These are phyloP conservation scores for Cymbopogon flexuosus DNA, from an alignment of 202 grass and related monocot genomes.

Conservation along the genomic window DNA sequence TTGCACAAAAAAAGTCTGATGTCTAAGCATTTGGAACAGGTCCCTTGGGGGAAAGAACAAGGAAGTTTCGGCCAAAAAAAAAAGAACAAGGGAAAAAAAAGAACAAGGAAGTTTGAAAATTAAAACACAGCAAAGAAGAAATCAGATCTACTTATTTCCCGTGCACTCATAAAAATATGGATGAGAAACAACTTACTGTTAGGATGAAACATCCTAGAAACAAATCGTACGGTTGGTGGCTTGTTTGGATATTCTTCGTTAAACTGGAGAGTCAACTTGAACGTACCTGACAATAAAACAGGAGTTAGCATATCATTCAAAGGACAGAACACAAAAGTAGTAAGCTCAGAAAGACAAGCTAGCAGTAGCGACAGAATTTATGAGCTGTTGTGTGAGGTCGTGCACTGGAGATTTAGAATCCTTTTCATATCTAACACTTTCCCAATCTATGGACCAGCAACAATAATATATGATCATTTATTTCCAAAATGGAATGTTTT, in stretches of 20 bases:
- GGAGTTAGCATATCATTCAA: neutral
- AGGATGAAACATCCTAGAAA: constrained; percentile 80
- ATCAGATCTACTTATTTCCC: neutral
- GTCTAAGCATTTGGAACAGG: no score
- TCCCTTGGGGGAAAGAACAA: neutral
- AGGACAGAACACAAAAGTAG: constrained; percentile 8
- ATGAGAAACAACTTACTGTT: constrained; percentile 55
- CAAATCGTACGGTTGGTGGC: constrained; percentile 71
- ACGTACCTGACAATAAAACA: constrained; percentile 58
- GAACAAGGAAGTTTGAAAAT: neutral
- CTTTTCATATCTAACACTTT: neutral
- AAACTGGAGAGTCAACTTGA: constrained; percentile 69
- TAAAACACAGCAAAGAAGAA: neutral
- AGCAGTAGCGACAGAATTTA: neutral
- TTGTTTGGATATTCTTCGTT: constrained; percentile 76
- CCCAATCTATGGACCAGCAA: neutral
- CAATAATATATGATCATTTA: neutral
- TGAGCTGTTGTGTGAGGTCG: neutral
- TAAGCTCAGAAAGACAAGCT: neutral
- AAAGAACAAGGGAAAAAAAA: neutral
- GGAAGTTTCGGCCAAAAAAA: no score
- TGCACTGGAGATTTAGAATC: neutral
- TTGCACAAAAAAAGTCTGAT: no score
- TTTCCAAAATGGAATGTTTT: neutral
- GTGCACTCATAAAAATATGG: neutral